Evolutionary conservation across 169 alveolate genomes (phyloP), one percentile per base, ranked within the genome.

Genomic region (Babesia divergens): DNA sequence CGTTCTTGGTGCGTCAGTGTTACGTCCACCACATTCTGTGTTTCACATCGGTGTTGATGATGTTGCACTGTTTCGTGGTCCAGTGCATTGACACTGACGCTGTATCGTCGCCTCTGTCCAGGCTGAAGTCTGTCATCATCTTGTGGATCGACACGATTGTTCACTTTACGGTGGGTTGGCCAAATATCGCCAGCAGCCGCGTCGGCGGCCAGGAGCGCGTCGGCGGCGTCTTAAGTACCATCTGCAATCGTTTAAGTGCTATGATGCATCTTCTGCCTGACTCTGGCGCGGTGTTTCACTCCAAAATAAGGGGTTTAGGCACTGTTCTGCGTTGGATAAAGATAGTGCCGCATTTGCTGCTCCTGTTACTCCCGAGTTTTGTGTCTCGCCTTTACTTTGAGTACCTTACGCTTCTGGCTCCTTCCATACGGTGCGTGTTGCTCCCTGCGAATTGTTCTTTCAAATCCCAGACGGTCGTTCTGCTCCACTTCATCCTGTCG

Each of bases 391-490:
- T 66, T n/a, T 75, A 75, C 55, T 64, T 75, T 51, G 31, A 26
- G 20, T 75, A 75, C 35, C 24, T 47, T 32, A 75, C 80, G 18
- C 64, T 75, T 8, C 32, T 75, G 31, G 35, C 68, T 55, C 85
- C 85, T n/a, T 13, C 42, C 14, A 38, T 65, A 13, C 26, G 32
- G 28, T 52, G 59, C 6, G 44, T 62, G 26, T 9, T 67, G 35
- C 35, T 75, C 8, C 34, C 54, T 7, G 38, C 22, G 11, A 44
- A 37, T 0, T 13, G 55, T 65, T 14, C 34, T 43, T 59, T 72
- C 46, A 59, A 22, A 50, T 35, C 58, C 13, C 67, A 56, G 37
- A 51, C 50, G 58, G 65, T 59, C 2, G 58, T 55, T 29, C 37
- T 40, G 43, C 20, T 59, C 16, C 20, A 43, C 37, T 64, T 72